These are phyloP conservation scores for Phytopythium oedochilum DNA, from an alignment of 352 stramenopile species.

Conservation along the genomic window DNA sequence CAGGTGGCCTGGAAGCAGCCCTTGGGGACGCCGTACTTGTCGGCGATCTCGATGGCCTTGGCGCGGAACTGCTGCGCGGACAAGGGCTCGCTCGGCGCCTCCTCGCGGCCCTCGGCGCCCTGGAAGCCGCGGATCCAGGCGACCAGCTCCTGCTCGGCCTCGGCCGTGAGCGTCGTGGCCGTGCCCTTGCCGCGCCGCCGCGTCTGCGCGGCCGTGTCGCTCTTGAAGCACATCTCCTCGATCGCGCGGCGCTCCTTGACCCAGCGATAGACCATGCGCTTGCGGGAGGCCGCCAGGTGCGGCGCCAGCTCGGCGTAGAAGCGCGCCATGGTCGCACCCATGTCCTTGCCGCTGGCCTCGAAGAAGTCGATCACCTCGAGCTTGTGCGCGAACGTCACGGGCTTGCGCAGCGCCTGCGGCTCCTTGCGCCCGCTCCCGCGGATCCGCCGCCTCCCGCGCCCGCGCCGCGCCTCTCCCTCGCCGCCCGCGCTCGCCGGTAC, in stretches of 20 bases:
- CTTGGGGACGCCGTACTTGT: conserved; percentile 21
- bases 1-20: conserved; percentile 39
- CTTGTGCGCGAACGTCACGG: conserved; percentile 40
- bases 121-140: conserved; percentile 20
- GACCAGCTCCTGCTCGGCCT: conserved; percentile 29
- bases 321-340: conserved; percentile 27
- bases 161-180: conserved; percentile 24
- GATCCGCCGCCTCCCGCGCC: conserved; percentile 1
- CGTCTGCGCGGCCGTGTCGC: conserved; percentile 25
- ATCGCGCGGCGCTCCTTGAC: conserved; percentile 28
- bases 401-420: conserved; percentile 22
- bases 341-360: conserved; percentile 26
- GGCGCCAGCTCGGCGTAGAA: conserved; percentile 25
- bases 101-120: not conserved
- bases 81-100: conserved; percentile 4
- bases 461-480: not conserved
- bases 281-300: conserved; percentile 20
- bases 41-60: conserved; percentile 32
- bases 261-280: conserved; percentile 47
- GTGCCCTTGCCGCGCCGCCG: conserved; percentile 29
- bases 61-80: conserved; percentile 21
- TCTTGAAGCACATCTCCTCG: conserved; percentile 8
- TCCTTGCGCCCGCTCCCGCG: conserved; percentile 17
- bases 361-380: conserved; percentile 37
- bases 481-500: not conserved